phyloP scores from a whole-genome alignment of 2,329 filamentous ascomycete genomes.

The Exophiala aquamarina region DNA sequence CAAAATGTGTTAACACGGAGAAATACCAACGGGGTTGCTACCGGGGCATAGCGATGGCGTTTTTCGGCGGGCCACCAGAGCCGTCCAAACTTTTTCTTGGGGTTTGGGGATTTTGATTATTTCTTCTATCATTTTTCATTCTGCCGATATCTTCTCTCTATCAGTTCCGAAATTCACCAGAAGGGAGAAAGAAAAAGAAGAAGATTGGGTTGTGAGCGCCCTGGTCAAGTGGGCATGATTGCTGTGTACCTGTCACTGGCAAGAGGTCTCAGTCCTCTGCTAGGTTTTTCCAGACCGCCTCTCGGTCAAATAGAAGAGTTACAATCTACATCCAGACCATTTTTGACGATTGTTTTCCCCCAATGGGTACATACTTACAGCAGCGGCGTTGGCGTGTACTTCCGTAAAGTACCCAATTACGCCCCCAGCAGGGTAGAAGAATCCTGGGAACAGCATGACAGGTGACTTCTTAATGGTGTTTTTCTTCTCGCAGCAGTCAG shows the following conservation, averaged over 20 bases:
- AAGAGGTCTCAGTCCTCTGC: slow-evolving; percentile 20
- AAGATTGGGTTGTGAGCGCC: slow-evolving; percentile 8
- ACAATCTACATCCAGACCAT: not conserved
- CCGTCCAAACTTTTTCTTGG: slow-evolving; percentile 32
- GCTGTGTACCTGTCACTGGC: slow-evolving; percentile 8
- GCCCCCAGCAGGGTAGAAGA: too few species aligned
- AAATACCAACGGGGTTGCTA: slow-evolving; percentile 6
- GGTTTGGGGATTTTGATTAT: slow-evolving; percentile 25
- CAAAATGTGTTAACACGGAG: slow-evolving; percentile 5
- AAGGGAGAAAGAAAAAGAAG: not conserved
- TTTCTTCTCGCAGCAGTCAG: too few species aligned
- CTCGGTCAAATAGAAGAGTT: slow-evolving; percentile 16
- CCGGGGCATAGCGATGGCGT: slow-evolving; percentile 27
- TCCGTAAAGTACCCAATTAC: too few species aligned
- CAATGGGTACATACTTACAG: too few species aligned
- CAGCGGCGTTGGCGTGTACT: too few species aligned
- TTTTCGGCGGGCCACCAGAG: slow-evolving; percentile 19
- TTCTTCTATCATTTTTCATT: slow-evolving; percentile 21
- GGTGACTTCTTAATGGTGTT: too few species aligned
- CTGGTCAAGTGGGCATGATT: slow-evolving; percentile 8
- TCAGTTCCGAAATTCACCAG: not conserved
- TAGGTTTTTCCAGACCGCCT: slow-evolving; percentile 21
- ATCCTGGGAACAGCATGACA: too few species aligned
- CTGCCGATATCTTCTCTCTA: slow-evolving; percentile 7
- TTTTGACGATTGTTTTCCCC: too few species aligned